Conservation (phyloP, 371 early-diverging fungal species). For the Mortierella polycephala region DNA sequence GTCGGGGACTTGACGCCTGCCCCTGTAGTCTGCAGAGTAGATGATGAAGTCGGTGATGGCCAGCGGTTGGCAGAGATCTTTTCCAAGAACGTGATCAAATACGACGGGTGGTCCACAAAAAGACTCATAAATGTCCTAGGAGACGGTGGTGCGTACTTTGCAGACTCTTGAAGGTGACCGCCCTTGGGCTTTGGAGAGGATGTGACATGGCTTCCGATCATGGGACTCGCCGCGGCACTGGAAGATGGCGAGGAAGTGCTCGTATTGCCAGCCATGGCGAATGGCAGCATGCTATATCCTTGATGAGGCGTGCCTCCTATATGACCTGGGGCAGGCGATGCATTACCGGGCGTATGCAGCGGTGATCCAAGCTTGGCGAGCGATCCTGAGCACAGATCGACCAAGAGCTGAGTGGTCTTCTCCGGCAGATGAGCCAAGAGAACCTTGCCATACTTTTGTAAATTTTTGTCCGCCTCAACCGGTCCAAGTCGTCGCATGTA, state of each 20-base stretch:
- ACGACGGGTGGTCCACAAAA: slow-evolving; percentile 80
- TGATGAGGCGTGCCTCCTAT: slow-evolving; percentile 25
- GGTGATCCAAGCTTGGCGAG: slow-evolving; percentile 21
- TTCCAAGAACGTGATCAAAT: slow-evolving; percentile 80
- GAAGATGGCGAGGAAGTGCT: slow-evolving; percentile 21
- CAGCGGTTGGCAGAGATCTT: slow-evolving; percentile 58
- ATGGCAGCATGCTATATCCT: slow-evolving; percentile 57
- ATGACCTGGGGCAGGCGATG: slow-evolving; percentile 9
- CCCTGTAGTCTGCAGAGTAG: slow-evolving; percentile 7
- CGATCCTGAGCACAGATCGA: slow-evolving; percentile 75
- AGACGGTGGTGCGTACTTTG: slow-evolving; percentile 62
- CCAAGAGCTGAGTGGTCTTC: slow-evolving; percentile 83
- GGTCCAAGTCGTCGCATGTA: slow-evolving; percentile 74
- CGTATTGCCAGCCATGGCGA: slow-evolving; percentile 42
- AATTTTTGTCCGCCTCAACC: slow-evolving; percentile 67
- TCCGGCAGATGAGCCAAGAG: slow-evolving; percentile 79
- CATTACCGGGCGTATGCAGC: slow-evolving; percentile 17
- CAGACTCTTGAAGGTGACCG: slow-evolving; percentile 18
- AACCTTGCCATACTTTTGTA: slow-evolving; percentile 82
- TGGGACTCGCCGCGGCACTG: slow-evolving; percentile 34
- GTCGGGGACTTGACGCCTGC: slow-evolving; percentile 30
- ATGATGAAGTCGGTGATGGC: slow-evolving; percentile 19
- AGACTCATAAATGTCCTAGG: slow-evolving; percentile 74
- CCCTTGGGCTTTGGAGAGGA: slow-evolving; percentile 22
- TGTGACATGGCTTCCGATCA: slow-evolving; percentile 10